A percentile compares a stretch with the other conserved stretches of the same genome.
Conservation (phyloP, 31 red algal species). For the Asparagopsis taxiformis region DNA sequence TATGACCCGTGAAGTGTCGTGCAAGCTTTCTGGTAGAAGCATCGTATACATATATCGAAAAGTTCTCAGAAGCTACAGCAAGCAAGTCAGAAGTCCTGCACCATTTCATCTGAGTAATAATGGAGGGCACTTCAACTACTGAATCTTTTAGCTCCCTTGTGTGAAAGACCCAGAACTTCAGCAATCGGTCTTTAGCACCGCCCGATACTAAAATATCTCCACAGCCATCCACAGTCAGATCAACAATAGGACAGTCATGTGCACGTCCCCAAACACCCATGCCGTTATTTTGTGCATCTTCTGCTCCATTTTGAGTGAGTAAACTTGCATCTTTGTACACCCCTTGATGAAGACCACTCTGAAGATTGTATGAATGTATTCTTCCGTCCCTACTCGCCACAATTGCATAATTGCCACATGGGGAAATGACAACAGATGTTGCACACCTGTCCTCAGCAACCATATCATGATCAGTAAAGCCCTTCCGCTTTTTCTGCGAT, state of each 20-base stretch:
- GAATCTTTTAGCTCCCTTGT: conserved; percentile 10
- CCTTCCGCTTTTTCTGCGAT: conserved; percentile 12
- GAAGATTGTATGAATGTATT: conserved; percentile 89
- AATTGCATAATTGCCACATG: conserved; percentile 84
- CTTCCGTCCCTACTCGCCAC: conserved; percentile 68
- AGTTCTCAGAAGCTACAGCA: conserved; percentile 75
- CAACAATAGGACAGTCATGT: conserved; percentile 48
- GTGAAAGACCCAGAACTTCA: conserved; percentile 81
- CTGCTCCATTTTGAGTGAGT: not conserved
- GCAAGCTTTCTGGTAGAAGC: conserved; percentile 74
- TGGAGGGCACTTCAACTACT: conserved; percentile 11
- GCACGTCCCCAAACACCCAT: conserved; percentile 35
- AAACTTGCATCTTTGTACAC: conserved; percentile 39
- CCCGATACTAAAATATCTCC: conserved; percentile 69
- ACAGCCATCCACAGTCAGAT: conserved; percentile 60
- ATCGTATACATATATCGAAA: conserved; percentile 79
- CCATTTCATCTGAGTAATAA: conserved; percentile 59
- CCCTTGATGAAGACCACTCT: conserved; percentile 79
- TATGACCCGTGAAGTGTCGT: conserved; percentile 68
- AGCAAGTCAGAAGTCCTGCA: conserved; percentile 79
- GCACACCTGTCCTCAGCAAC: conserved; percentile 1
- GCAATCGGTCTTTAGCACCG: conserved; percentile 37
- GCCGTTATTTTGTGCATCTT: not conserved
- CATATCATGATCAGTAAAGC: not conserved
- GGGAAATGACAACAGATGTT: conserved; percentile 68